Base-by-base conservation (phyloP, 2,329 filamentous ascomycete genomes). In the Rhinocladiella similis region DNA sequence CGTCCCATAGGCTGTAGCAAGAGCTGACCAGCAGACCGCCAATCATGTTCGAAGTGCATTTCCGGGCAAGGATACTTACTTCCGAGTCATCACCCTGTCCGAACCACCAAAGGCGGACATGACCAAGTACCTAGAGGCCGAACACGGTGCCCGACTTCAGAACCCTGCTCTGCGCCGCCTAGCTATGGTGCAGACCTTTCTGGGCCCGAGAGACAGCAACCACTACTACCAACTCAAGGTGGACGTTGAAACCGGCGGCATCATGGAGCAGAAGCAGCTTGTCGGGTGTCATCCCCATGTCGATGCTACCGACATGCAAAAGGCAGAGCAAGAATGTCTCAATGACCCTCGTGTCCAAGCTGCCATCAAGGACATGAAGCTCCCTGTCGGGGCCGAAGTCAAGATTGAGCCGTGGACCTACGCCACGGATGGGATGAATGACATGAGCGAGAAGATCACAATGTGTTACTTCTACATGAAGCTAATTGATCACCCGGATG, bases 401-500 rank as follows among this genome's bases (percentile, higher is more conserved):
- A 70, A 77, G 3, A 73, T 81, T 36, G 81, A 84, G 61, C 74
- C 81, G 0, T 84, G 81, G 81, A 75, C 80, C 1, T 84, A 83
- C 66, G 80, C 74, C 0, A 77, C 78, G 0, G 79, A 83, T 64
- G 80, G 80, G 0, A 75, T 78, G 70, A 78, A 77, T 47, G 77
- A 82, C 46, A 80, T 80, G 73, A 67, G 20, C 0, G 62, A 75
- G 47, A 70, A 78, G 9, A 72, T 75, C n/a, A 77, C 74, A 1
- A 82, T 82, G 79, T 71, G 65, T 52, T 70, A 65, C 54, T 74
- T 75, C 57, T 76, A 76, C 63, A 70, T 75, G 68, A 66, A 73
- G 3, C 61, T 80, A 0, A 51, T 70, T 0, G 67, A 73, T 0
- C 71, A 80, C 29, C 65, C 68, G 0, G 79, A 83, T 53, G 75